Evolutionary conservation across 495 filamentous ascomycete genomes (phyloP), one percentile per base, ranked within the genome.

Genomic region (Penicillium alfredii): DNA sequence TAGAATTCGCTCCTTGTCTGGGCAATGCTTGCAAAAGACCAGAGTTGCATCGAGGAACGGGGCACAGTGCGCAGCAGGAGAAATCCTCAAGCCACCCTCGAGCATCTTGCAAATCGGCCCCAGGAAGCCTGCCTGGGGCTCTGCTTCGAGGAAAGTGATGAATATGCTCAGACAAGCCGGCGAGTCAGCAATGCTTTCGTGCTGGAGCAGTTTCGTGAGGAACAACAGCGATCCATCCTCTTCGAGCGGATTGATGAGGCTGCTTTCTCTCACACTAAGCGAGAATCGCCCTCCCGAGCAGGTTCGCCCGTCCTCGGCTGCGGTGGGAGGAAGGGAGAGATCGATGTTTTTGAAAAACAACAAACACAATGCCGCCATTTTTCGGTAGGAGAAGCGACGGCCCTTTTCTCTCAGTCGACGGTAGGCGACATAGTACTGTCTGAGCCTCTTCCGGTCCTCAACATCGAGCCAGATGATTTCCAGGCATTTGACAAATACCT

Each of bases 401-500:
- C 74, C 71, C 40, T 78, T 70, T 15, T 82, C 74, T 3, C 82
- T 17, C 14, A 84, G 53, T 1, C 63, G 63, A 34, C 71, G 66
- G 46, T 85, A 76, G 16, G 68, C 68, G 0, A 72, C 59, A 20
- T 74, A 73, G 1, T 73, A 66, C 6, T 56, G 61, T 4, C 68
- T 60, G 26, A 77, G 41, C 22, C 72, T 61, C 30, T 76, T 73
- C 9, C 52, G 49, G 14, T 84, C 68, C 20, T 62, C 55, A 2
- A 60, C 48, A 42, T 87, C 84, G 20, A 81, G 70, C 48, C 65
- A 73, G 25, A 89, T 58, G 6, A 85, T 72, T 47, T 78, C 69
- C 18, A 88, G 37, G 33, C 77, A 73, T 28, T 64, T 72, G 24
- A 56, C 55, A 11, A 88, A 57, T 42, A 78, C 77, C 1, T 68